Evolutionary conservation across 2,329 filamentous ascomycete species (phyloP), one percentile per base, ranked within the genome.

Genomic region (Dissoconium aciculare): DNA sequence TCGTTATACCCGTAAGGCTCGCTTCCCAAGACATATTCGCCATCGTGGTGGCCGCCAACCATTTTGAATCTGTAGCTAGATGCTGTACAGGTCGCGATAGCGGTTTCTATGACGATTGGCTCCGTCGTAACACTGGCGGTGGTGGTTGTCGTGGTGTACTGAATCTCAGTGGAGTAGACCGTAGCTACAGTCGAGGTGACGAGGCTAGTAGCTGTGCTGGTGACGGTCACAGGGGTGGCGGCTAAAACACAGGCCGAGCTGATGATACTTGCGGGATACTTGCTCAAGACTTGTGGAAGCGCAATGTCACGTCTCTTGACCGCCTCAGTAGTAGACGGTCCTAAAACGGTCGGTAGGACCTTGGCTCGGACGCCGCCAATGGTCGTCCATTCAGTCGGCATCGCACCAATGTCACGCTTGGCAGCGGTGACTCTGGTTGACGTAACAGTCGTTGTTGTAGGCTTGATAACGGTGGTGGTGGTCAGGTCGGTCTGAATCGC

Each of bases 221-320:
- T 23, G 19, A 8, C n/a, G 19, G 19, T 23, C 8, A n/a, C 19
- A 23, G 19, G 19, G n/a, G 19, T 8, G 8, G n/a, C 19, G n/a
- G 19, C 19, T n/a, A 23, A n/a, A 23, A n/a, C 19, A n/a, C 19
- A 23, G n/a, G 19, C 19, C n/a, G 19, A 23, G 19, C 19, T 8
- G 19, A 23, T 23, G 19, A 23, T 23, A n/a, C 19, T 23, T 8
- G 19, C 19, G 19, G 19, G 19, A 23, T 23, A 23, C 19, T 23
- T 23, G 8, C 8, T 23, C 19, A 23, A 23, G 19, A 23, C 19
- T 23, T 23, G 19, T 8, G 19, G 19, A 8, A 23, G 8, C 8
- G 19, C 19, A 8, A 23, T n/a, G 19, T 23, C 19, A n/a, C 19
- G 19, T 23, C n/a, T 23, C 19, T 23, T 8, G 8, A n/a, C 19